phyloP scores from a whole-genome alignment of 306 rosid species.

The Rubus parviflorus region DNA sequence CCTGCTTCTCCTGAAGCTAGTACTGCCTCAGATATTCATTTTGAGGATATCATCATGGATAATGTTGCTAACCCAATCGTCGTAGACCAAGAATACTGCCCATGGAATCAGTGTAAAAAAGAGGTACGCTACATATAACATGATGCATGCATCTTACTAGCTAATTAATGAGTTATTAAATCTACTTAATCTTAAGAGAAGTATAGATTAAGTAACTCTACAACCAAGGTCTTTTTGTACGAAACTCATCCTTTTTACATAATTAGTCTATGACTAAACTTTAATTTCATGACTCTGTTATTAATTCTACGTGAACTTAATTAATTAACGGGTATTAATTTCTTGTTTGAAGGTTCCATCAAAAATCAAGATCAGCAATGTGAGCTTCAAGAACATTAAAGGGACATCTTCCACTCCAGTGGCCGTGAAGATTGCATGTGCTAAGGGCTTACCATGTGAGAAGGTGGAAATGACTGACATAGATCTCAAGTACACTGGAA shows the following conservation, averaged over 20 bases:
- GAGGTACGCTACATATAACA: conserved; percentile 19
- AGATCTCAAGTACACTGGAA: conserved; percentile 26
- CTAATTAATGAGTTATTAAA: not conserved
- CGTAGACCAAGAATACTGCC: conserved; percentile 57
- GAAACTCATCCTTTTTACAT: too few relatives aligned
- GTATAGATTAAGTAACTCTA: not conserved
- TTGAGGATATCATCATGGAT: conserved; percentile 40
- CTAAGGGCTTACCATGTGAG: conserved; percentile 36
- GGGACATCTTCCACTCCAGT: conserved; percentile 35
- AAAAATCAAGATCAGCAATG: conserved; percentile 39
- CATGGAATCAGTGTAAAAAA: conserved; percentile 4
- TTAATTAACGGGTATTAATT: not conserved
- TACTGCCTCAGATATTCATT: conserved; percentile 26
- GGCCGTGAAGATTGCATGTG: conserved; percentile 39
- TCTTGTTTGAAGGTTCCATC: conserved; percentile 27
- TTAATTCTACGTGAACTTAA: not conserved
- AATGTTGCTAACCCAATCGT: conserved; percentile 40
- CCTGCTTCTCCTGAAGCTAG: conserved; percentile 21
- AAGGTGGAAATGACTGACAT: conserved; percentile 29
- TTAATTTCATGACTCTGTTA: not conserved
- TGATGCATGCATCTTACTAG: not conserved
- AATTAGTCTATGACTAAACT: not conserved
- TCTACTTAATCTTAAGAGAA: not conserved
- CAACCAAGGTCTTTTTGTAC: not conserved
- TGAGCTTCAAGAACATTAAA: conserved; percentile 36